A percentile compares a stretch with the other conserved stretches of the same genome.
These are phyloP conservation scores for Colletotrichum acutatum DNA, from an alignment of 2,329 filamentous ascomycete species.

Conservation along the genomic window DNA sequence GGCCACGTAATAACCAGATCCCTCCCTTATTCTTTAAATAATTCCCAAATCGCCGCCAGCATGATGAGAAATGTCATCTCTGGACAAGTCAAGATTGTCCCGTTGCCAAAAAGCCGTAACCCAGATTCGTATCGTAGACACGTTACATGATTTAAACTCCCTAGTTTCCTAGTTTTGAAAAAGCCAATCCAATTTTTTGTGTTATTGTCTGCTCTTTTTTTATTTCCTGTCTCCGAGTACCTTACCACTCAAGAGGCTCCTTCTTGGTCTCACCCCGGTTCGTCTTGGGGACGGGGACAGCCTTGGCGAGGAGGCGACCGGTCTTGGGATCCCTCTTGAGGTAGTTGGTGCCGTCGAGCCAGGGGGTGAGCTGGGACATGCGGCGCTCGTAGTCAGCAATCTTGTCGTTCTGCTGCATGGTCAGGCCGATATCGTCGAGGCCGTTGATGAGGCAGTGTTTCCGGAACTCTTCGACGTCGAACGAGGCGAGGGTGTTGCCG, in stretches of 20 bases:
- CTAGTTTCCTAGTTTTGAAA: slow-evolving; percentile 3
- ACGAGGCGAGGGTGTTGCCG: slow-evolving; percentile 79
- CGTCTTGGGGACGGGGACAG: slow-evolving; percentile 82
- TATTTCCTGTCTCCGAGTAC: not conserved
- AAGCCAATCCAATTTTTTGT: slow-evolving; percentile 3
- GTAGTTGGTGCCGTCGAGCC: slow-evolving; percentile 90
- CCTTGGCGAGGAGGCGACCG: slow-evolving; percentile 67
- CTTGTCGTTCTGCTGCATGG: slow-evolving; percentile 91
- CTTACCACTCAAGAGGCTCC: slow-evolving; percentile 90
- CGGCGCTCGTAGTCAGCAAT: slow-evolving; percentile 85
- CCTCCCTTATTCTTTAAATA: slow-evolving; percentile 12
- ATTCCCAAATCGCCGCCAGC: slow-evolving; percentile 17
- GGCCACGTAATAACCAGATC: slow-evolving; percentile 9
- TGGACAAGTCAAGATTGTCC: slow-evolving; percentile 2
- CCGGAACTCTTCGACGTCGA: slow-evolving; percentile 92
- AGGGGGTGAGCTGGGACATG: slow-evolving; percentile 83
- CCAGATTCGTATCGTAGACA: slow-evolving; percentile 28
- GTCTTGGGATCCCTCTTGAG: slow-evolving; percentile 69
- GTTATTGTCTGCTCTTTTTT: not conserved
- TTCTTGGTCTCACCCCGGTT: slow-evolving; percentile 86
- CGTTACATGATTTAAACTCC: slow-evolving; percentile 31
- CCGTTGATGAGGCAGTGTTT: slow-evolving; percentile 96
- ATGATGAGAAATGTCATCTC: not conserved
- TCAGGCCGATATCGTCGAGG: slow-evolving; percentile 94
- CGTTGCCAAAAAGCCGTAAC: slow-evolving; percentile 4